Evolutionary conservation across 2,329 filamentous ascomycete genomes (phyloP).

Genomic region (Cladobotryum mycophilum): DNA sequence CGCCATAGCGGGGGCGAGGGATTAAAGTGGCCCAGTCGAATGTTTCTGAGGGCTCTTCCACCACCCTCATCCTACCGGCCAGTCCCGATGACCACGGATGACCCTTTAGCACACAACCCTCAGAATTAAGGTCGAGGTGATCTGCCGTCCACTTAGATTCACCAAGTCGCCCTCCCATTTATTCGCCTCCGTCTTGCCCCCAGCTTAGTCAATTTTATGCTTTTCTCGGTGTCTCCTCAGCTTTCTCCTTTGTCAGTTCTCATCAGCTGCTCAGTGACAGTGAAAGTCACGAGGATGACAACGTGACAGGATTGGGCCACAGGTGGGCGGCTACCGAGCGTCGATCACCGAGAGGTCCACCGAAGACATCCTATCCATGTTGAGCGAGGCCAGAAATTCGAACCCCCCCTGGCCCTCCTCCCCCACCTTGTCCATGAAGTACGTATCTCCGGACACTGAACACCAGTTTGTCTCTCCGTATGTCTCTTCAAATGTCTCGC

Average conservation of each 20-base stretch:
- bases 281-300: background rate
- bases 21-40: too few species aligned
- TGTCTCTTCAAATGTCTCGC: too few species aligned
- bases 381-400: background rate
- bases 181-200: background rate
- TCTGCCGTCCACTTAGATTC: too few species aligned
- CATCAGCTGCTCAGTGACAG: conserved; percentile 8
- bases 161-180: background rate
- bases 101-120: too few species aligned
- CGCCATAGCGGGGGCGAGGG: too few species aligned
- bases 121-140: too few species aligned
- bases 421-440: background rate
- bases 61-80: too few species aligned
- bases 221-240: background rate
- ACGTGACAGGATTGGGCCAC: conserved; percentile 10
- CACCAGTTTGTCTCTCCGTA: too few species aligned
- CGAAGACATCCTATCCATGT: background rate
- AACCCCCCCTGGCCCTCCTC: background rate
- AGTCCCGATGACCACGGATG: too few species aligned
- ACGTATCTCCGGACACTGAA: too few species aligned
- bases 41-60: too few species aligned
- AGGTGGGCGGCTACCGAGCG: conserved; percentile 6
- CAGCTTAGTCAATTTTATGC: background rate
- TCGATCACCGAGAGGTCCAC: conserved; percentile 10
- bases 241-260: background rate